Base-by-base conservation (phyloP, 2,329 filamentous ascomycete species). In the Dothideomycetes sp. region DNA sequence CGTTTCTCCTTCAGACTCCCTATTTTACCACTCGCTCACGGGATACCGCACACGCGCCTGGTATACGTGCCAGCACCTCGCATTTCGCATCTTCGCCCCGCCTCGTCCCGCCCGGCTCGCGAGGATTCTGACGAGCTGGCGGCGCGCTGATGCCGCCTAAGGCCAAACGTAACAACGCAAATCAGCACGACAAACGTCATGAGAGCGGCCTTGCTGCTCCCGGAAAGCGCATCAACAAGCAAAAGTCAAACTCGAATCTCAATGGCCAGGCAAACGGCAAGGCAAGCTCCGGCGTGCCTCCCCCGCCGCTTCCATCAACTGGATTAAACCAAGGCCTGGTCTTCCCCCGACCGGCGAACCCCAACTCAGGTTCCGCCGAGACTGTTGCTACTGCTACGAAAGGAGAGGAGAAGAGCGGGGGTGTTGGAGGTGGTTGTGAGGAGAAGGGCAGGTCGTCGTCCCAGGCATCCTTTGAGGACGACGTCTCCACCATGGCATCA, bases 121-220 rank as follows among this genome's bases (percentile, higher is more conserved):
- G 39, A 41, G 39, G 14, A 37, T 31, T 14, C n/a, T 19, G 22
- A 27, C 22, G 24, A 43, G 36, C 39, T 44, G 47, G 49, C 51
- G 52, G 47, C 46, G 45, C 49, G 52, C 57, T 62, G 55, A 69
- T 70, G 66, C 66, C 67, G 63, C 60, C 62, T 49, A 66, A 63
- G 58, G 55, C 53, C 54, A 65, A 63, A 54, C 53, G 53, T 49
- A 60, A 59, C 58, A 51, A 52, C 51, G 57, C 64, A 56, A 63
- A 65, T 56, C 57, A 61, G 58, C 64, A 65, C 55, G 63, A 67
- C 59, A 66, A 63, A 52, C 78, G 82, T 62, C 82, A 93, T 66
- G 87, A 94, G 66, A 87, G 84, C 80, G 86, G 85, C 57, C 72
- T 86, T 61, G 81, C 87, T 72, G 79, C 79, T 55, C 77, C 82